Evolutionary conservation across 2,329 filamentous ascomycete genomes (phyloP), one percentile per base, ranked within the genome.

Genomic region (Graphium sp.): DNA sequence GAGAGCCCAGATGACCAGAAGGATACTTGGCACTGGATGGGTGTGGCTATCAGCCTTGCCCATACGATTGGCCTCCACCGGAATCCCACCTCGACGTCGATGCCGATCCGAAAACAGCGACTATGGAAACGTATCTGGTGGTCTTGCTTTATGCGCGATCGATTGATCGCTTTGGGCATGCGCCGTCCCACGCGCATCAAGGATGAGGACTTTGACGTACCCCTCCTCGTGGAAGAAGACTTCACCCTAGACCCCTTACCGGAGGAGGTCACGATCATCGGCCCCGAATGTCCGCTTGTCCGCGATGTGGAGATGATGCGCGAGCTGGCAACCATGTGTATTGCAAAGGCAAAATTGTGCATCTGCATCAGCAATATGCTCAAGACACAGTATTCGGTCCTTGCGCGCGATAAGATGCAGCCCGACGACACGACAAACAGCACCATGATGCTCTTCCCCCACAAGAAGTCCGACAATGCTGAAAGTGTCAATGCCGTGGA

Each of bases 401-500:
- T 93, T 20, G 81, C 84, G 44, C 77, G 82, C 41, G 77, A 85
- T 40, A 80, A 81, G 43, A 71, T 79, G 35, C 80, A 76, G 35
- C 73, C 80, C 24, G 79, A 83, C 23, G 80, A 83, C 37, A 68
- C 69, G 36, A 79, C 80, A 23, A 81, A 79, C 28, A 73, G 69
- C 39, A 77, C 61, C 47, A 78, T 73, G 12, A 87, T 91, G 71
- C 89, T 92, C 77, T 60, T 94, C 16, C 75, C 91, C 24, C 84
- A 85, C 5, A 92, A 91, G 52, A 91, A 87, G 51, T 66, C 78
- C 20, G 74, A 81, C n/a, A 83, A 85, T 41, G 71, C 77, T 3
- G 77, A 79, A 38, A 75, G 80, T 36, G 81, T 94, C 29, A 72
- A 74, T 38, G 58, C 61, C 24, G 91, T 87, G 44, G 84, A 94